Evolutionary conservation across 208 protist species (phyloP), one percentile per base, ranked within the genome.

Genomic region (Trypanosoma brucei): DNA sequence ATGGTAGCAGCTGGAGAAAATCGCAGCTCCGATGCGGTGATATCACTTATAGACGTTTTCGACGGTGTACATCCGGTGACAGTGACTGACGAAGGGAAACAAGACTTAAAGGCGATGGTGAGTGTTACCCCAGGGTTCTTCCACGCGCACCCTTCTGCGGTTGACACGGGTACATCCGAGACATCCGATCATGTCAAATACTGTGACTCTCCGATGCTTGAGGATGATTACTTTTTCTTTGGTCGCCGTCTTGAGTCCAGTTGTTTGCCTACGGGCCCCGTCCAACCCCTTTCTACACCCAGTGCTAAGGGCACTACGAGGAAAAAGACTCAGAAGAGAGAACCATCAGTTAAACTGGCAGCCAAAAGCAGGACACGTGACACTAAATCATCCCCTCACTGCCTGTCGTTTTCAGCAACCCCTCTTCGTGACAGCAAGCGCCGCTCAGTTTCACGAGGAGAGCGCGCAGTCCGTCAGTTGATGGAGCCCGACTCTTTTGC

Each of bases 191-290:
- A 8, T 46, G 7, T 13, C 8, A 8, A 37, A 44, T 50, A 30
- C 11, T 60, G 53, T 46, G 59, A 59, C n/a, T 80, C 72, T 68
- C 61, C 75, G 1, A 72, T 85, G 30, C 72, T 79, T 42, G 82
- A 90, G 30, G 84, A 91, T 22, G 84, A 91, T 70, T 91, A 94
- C 69, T 91, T 91, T 51, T 88, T 86, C 72, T 94, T 91, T 76
- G 88, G 83, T n/a, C 74, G 61, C n/a, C 57, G 56, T 0, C 45
- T 31, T 7, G 9, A 34, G 42, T 46, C 42, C 6, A 46, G 11
- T 14, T 6, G 42, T 11, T 46, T 14, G 6, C 42, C 6, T 46
- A 11, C 8, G 42, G 42, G 42, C 0, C 42, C 6, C 42, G 8
- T 0, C 42, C 6, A 46, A 6, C 42, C 42, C 42, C 11, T 46